Evolutionary conservation across 495 filamentous ascomycete species (phyloP), one percentile per base, ranked within the genome.

Genomic region (Aspergillus asperescens): DNA sequence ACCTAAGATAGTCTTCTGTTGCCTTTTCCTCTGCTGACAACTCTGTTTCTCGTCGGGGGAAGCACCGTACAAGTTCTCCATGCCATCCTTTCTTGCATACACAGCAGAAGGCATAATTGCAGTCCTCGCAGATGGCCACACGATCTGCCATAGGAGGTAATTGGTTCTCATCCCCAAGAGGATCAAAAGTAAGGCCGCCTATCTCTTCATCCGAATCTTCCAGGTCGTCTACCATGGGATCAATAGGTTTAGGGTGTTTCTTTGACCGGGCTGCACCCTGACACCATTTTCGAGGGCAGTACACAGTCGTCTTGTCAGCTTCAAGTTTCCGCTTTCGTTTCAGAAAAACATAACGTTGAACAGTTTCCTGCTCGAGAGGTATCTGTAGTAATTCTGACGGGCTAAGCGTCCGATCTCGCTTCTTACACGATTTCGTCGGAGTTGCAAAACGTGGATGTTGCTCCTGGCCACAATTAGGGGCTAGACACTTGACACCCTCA

Each of bases 291-390:
- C 93, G 81, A 3, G 93, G 93, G 60, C 93, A 98, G 63, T 93
- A 96, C n/a, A 96, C 79, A 0, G 91, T 96, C 39, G 81, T 86
- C 56, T 87, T 90, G 58, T 98, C 91, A 0, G 89, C 83, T 64
- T 96, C 93, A 7, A 96, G 77, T 57, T 89, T 85, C 47, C 84
- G 87, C 70, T 97, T 98, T 55, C 92, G 87, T 68, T 94, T 96
- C 27, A 98, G 71, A 23, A 80, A 82, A 6, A 91, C 87, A 59
- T 93, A 98, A 38, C 93, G 87, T 55, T 88, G 84, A 12, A 96
- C 89, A 4, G 70, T 79, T 18, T 87, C 84, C 38, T 82, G 72
- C 12, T 82, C 74, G 4, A 97, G 63, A 0, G 88, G 87, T 32
- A 98, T 95, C 52, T 94, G 87, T 2, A 90, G 71, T 15, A 98